Evolutionary conservation across 306 rosid genomes (phyloP).

Genomic region (Parietaria judaica): DNA sequence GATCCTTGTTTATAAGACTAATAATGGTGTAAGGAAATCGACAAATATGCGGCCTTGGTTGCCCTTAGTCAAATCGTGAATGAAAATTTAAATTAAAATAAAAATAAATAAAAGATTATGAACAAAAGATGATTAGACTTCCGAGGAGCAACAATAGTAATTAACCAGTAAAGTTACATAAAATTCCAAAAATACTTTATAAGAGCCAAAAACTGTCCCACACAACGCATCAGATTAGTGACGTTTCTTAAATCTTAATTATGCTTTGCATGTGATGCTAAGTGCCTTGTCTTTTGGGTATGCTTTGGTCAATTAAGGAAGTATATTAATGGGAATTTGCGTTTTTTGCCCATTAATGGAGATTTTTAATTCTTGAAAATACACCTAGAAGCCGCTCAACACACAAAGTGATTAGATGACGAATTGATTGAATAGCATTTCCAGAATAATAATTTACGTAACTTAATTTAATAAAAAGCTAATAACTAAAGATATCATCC

Average conservation of each 20-base stretch:
- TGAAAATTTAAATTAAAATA: background rate
- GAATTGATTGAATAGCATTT: constrained; percentile 22
- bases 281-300: constrained; percentile 15
- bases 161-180: constrained; percentile 3
- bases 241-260: constrained; percentile 17
- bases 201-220: constrained; percentile 17
- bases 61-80: constrained; percentile 17
- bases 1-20: constrained; percentile 5
- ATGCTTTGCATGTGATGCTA: constrained; percentile 14
- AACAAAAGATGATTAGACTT: background rate
- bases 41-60: background rate
- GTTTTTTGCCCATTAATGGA: background rate
- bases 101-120: background rate
- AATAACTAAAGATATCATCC: background rate
- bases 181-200: constrained; percentile 14
- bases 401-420: constrained; percentile 20
- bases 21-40: constrained; percentile 1
- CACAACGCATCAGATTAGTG: constrained; percentile 11
- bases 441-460: background rate
- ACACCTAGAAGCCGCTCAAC: constrained; percentile 6
- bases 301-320: background rate
- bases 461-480: background rate
- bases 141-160: constrained; percentile 9
- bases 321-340: constrained; percentile 10
- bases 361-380: background rate